Conservation (phyloP, 495 filamentous ascomycete genomes). For the Apodospora peruviana region DNA sequence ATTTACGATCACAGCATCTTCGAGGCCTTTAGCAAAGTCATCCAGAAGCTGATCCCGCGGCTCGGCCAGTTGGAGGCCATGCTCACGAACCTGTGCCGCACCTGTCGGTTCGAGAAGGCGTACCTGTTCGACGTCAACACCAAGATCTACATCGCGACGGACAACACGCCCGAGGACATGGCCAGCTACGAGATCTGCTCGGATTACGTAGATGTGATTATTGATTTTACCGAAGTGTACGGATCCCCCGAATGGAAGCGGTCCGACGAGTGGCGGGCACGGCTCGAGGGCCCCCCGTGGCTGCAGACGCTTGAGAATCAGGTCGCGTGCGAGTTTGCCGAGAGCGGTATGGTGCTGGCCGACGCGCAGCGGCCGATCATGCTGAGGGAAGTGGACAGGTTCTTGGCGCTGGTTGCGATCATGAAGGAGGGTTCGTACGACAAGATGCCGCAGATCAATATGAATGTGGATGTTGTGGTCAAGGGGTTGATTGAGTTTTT, state of each 20-base stretch:
- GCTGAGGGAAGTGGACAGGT: conserved; percentile 87
- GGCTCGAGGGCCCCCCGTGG: conserved; percentile 55
- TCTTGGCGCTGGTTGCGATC: conserved; percentile 68
- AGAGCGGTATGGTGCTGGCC: conserved; percentile 72
- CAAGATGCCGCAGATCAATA: conserved; percentile 53
- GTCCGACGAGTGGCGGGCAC: conserved; percentile 42
- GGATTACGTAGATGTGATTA: conserved; percentile 95
- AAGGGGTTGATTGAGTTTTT: conserved; percentile 51
- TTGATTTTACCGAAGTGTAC: conserved; percentile 92
- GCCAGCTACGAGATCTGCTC: conserved; percentile 94
- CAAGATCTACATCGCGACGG: conserved; percentile 97
- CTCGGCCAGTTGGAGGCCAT: conserved; percentile 86
- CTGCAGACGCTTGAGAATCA: conserved; percentile 60
- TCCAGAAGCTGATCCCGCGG: conserved; percentile 93
- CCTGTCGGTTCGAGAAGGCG: conserved; percentile 92
- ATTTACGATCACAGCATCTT: conserved; percentile 99
- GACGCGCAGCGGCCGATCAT: conserved; percentile 78
- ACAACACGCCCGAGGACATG: conserved; percentile 87
- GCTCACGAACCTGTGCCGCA: conserved; percentile 80
- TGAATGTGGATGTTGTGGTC: conserved; percentile 53
- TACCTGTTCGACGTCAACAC: conserved; percentile 94
- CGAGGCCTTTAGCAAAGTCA: conserved; percentile 95
- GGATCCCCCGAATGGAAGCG: conserved; percentile 68
- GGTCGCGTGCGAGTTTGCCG: conserved; percentile 60
- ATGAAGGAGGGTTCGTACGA: conserved; percentile 61